Base-by-base conservation (phyloP, 73 alveolate species). In the Paramecium caudatum region DNA sequence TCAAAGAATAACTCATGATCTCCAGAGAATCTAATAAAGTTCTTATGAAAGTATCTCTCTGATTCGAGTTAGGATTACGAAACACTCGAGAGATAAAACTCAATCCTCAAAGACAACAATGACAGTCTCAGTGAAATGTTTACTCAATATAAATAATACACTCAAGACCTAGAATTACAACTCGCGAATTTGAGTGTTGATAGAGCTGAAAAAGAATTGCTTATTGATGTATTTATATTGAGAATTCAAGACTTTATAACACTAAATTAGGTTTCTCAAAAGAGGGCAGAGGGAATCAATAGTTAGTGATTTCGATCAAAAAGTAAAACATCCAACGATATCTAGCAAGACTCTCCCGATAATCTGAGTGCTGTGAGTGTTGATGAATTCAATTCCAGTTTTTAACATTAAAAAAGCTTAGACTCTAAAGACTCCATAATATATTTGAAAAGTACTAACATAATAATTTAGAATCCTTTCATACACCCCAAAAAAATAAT, bases 171-270 rank as follows among this genome's bases (percentile, higher is more conserved):
- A 7, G 88, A 74, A 74, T 21, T 41, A 3, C 16, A 45, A 5
- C 43, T 74, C 19, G 88, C 55, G n/a, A 41, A 37, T 41, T 41
- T 74, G 32, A 74, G 88, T 74, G 88, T 74, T 32, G 88, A 74
- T 21, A 74, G 68, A 45, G 88, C 88, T 1, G 88, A 74, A 21
- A 37, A 47, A 15, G 88, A 74, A 27, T 74, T 39, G 8, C 69
- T 27, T 12, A 13, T 74, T 41, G 88, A 74, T 74, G 88, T 74
- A 74, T 27, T 30, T 32, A 65, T 74, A 39, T 27, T 74, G 19
- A 39, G 36, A 4, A 9, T 21, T 34, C 16, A 13, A 74, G 88
- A 41, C 39, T 41, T 39, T 74, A 23, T 15, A 41, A 21, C 43
- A 74, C 7, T 63, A 74, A 21, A 37, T 74, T 7, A 74, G 68